Percentiles rank a stretch among this genome's conserved stretches.
Conservation (phyloP, 2,329 filamentous ascomycete genomes). For the Shiraia sp. region DNA sequence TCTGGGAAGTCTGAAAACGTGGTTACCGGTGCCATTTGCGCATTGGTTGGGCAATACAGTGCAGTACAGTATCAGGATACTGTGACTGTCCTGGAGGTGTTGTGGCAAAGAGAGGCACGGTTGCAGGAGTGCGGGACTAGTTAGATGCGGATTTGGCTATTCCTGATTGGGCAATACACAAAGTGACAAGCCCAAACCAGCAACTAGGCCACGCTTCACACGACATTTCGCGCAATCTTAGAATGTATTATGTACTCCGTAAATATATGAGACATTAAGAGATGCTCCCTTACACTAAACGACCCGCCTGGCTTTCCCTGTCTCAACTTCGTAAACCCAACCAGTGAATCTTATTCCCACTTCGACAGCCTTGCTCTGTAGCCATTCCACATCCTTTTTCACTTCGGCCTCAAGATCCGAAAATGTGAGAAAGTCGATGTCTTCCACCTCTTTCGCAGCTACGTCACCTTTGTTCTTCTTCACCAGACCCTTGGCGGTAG, state of each 20-base stretch:
- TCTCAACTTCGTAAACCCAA: conserved; percentile 80
- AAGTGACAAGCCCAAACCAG: no score
- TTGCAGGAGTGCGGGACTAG: no score
- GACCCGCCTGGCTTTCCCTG: conserved; percentile 62
- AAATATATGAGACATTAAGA: no score
- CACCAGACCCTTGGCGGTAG: conserved; percentile 59
- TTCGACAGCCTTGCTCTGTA: conserved; percentile 65
- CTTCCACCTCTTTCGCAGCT: conserved; percentile 50
- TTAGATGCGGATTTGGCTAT: no score
- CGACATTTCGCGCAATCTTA: no score
- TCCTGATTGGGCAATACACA: no score
- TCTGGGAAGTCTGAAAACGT: conserved; percentile 19
- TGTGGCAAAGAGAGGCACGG: no score
- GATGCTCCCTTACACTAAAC: conserved; percentile 14
- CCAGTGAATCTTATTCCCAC: conserved; percentile 66
- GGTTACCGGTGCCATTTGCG: background rate
- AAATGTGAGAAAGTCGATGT: conserved; percentile 69
- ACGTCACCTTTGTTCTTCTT: conserved; percentile 61
- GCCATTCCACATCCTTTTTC: conserved; percentile 64
- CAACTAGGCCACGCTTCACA: no score
- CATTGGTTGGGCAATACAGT: background rate
- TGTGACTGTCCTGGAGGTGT: no score
- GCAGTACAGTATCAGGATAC: no score
- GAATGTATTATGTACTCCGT: no score
- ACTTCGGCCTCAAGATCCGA: conserved; percentile 61